A percentile compares a stretch with the other conserved stretches of the same genome.
These are phyloP conservation scores for Talaromyces borbonicus DNA, from an alignment of 495 filamentous ascomycete genomes.

Conservation along the genomic window DNA sequence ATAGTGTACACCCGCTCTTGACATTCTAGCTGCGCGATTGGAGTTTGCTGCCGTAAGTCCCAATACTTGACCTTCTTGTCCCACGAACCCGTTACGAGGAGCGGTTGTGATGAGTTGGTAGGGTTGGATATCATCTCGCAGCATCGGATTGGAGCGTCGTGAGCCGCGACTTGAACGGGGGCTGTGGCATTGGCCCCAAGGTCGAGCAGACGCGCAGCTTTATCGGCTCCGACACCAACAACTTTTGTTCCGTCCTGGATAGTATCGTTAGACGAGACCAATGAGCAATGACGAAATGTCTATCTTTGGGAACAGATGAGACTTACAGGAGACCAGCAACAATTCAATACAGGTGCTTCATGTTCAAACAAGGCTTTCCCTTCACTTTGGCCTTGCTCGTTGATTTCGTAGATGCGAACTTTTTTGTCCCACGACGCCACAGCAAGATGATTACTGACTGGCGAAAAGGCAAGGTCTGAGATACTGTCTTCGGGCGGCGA, in stretches of 20 bases:
- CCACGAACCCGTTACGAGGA: constrained; percentile 87
- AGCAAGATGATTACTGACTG: constrained; percentile 65
- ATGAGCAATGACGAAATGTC: too few relatives aligned
- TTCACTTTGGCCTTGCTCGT: constrained; percentile 55
- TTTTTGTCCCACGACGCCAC: constrained; percentile 91
- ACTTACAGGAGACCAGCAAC: constrained; percentile 75
- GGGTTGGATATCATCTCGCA: constrained; percentile 61
- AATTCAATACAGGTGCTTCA: constrained; percentile 67
- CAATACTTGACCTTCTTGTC: constrained; percentile 95
- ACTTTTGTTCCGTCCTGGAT: constrained; percentile 62
- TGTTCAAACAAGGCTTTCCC: constrained; percentile 72
- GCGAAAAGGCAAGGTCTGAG: constrained; percentile 76
- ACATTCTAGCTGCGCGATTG: constrained; percentile 55
- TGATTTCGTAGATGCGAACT: constrained; percentile 85
- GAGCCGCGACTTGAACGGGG: constrained; percentile 57
- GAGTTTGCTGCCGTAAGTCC: constrained; percentile 62
- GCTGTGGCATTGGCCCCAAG: constrained; percentile 44
- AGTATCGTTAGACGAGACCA: too few relatives aligned
- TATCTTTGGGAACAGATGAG: too few relatives aligned
- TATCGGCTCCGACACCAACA: constrained; percentile 75
- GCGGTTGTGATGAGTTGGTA: constrained; percentile 41
- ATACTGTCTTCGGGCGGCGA: constrained; percentile 78
- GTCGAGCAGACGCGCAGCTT: constrained; percentile 71
- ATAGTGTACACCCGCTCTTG: constrained; percentile 82
- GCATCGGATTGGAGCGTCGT: constrained; percentile 70